Evolutionary conservation across 495 filamentous ascomycete species (phyloP).

Genomic region (Xylaria grammica): DNA sequence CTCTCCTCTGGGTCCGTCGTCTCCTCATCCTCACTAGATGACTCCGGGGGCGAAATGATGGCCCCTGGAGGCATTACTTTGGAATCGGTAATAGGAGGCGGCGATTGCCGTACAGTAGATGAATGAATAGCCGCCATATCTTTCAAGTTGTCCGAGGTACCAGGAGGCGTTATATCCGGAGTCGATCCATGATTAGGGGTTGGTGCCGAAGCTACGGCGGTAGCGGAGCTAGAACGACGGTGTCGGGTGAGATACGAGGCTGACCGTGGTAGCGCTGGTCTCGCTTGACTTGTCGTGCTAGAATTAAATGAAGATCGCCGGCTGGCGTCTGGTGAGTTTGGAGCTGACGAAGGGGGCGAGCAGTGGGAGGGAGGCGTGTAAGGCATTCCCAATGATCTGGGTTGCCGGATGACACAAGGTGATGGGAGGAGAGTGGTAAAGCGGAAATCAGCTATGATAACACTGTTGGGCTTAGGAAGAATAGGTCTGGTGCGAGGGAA

Average conservation of each 20-base stretch:
- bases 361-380: slow-evolving; percentile 88
- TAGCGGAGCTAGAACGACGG: slow-evolving; percentile 52
- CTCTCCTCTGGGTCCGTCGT: slow-evolving; percentile 44
- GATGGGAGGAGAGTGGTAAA: slow-evolving; percentile 25
- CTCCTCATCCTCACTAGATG: slow-evolving; percentile 84
- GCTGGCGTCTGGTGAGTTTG: slow-evolving; percentile 66
- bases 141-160: slow-evolving; percentile 57
- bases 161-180: slow-evolving; percentile 45
- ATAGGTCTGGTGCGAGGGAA: slow-evolving; percentile 29
- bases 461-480: slow-evolving; percentile 31
- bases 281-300: slow-evolving; percentile 46
- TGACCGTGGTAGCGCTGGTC: slow-evolving; percentile 70
- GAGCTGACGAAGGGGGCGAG: slow-evolving; percentile 75
- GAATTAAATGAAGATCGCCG: slow-evolving; percentile 60
- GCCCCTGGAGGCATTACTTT: slow-evolving; percentile 75
- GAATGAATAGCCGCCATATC: slow-evolving; percentile 41
- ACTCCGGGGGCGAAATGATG: slow-evolving; percentile 88
- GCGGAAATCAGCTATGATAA: slow-evolving; percentile 26
- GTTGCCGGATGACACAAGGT: slow-evolving; percentile 33
- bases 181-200: slow-evolving; percentile 42
- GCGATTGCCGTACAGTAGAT: slow-evolving; percentile 73
- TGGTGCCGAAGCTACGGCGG: slow-evolving; percentile 34
- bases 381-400: slow-evolving; percentile 69
- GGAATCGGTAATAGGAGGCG: slow-evolving; percentile 73
- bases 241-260: slow-evolving; percentile 73